These are phyloP conservation scores for Tolypocladium cylindrosporum DNA, from an alignment of 2,329 filamentous ascomycete species.

Conservation along the genomic window DNA sequence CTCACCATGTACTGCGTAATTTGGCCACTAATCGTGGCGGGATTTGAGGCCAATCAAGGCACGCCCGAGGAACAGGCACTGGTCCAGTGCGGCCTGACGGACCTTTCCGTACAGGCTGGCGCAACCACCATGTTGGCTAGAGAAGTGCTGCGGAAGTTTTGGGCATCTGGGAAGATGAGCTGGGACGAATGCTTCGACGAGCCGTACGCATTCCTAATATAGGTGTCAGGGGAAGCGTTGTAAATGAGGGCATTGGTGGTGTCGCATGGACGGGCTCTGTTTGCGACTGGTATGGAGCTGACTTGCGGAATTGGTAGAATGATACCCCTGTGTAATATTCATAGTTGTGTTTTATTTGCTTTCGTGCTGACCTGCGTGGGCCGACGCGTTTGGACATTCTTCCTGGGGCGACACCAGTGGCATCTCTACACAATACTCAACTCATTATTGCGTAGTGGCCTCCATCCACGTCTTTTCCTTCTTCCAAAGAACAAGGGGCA, in stretches of 20 bases:
- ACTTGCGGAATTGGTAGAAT: not conserved
- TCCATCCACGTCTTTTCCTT: too few relatives aligned
- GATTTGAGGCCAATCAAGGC: conserved; percentile 1
- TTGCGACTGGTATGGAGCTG: not conserved
- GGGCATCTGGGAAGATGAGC: conserved; percentile 1
- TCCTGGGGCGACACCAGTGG: too few relatives aligned
- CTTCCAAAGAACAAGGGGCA: too few relatives aligned
- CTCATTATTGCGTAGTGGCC: too few relatives aligned
- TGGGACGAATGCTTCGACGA: conserved; percentile 7
- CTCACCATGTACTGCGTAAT: not conserved
- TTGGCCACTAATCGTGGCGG: not conserved
- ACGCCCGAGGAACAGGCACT: not conserved
- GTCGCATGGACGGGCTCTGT: not conserved
- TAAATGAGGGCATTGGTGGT: not conserved
- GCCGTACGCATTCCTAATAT: not conserved
- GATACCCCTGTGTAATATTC: not conserved
- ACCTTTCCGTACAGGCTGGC: not conserved
- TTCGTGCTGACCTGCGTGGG: too few relatives aligned
- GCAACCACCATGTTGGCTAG: conserved; percentile 1
- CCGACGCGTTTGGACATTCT: too few relatives aligned
- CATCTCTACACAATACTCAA: too few relatives aligned
- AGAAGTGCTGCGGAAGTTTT: conserved; percentile 1
- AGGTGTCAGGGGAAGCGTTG: not conserved
- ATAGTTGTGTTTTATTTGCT: too few relatives aligned
- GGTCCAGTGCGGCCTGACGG: not conserved